Conservation (phyloP, 768 basidiomycete genomes). For the Naganishia vishniacii region DNA sequence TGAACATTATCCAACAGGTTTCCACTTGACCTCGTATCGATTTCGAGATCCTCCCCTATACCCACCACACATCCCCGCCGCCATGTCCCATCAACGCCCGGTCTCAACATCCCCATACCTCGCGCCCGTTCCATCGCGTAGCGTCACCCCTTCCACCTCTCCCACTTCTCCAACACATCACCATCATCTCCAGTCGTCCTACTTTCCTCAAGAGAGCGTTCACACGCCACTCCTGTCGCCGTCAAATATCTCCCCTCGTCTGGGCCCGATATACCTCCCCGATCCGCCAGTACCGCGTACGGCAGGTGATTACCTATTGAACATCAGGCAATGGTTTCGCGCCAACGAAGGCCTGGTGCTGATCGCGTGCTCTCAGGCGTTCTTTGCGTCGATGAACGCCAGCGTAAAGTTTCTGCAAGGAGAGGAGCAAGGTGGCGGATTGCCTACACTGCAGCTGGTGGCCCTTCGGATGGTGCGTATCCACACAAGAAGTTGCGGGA, state of each 20-base stretch:
- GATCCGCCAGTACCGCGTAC: neutral
- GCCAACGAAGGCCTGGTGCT: constrained; percentile 19
- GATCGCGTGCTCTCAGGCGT: constrained; percentile 16
- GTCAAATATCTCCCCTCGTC: neutral
- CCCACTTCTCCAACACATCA: too few relatives aligned
- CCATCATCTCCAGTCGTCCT: neutral
- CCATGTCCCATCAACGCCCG: neutral
- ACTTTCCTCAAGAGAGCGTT: neutral
- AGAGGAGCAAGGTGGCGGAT: constrained; percentile 17
- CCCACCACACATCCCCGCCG: too few relatives aligned
- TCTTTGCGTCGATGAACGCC: constrained; percentile 22
- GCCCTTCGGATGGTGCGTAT: constrained; percentile 58
- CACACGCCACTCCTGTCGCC: neutral
- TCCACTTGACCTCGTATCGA: too few relatives aligned
- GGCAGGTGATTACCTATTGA: neutral
- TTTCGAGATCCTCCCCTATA: too few relatives aligned
- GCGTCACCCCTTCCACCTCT: neutral
- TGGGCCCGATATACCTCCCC: neutral
- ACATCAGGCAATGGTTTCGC: constrained; percentile 9
- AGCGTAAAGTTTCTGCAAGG: constrained; percentile 20
- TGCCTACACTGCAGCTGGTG: constrained; percentile 52
- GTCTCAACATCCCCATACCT: neutral
- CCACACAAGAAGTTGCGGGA: neutral
- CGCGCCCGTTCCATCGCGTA: neutral
- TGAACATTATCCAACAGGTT: too few relatives aligned